Conservation (phyloP, 2,329 filamentous ascomycete species). For the Aspergillus sergii region DNA sequence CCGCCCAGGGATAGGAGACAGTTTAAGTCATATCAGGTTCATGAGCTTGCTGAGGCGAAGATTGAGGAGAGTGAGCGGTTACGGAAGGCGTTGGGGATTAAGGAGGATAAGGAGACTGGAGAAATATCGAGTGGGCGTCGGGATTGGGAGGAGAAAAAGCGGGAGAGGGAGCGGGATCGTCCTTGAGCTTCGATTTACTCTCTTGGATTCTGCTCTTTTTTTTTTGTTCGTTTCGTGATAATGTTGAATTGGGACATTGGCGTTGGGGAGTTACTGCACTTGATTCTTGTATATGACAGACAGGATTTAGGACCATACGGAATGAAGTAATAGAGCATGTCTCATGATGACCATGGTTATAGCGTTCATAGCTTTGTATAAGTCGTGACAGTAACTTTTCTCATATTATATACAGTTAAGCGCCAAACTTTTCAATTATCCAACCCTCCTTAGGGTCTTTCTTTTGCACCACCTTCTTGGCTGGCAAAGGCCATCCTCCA, state of each 20-base stretch:
- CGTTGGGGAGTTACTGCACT: slow-evolving; percentile 2
- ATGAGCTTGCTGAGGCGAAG: slow-evolving; percentile 95
- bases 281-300: not conserved
- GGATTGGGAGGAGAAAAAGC: slow-evolving; percentile 12
- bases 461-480: slow-evolving; percentile 80
- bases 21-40: slow-evolving; percentile 90
- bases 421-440: slow-evolving; percentile 64
- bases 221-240: not conserved
- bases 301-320: not conserved
- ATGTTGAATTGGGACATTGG: not conserved
- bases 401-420: slow-evolving; percentile 26
- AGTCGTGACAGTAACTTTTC: slow-evolving; percentile 8
- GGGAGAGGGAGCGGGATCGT: slow-evolving; percentile 23
- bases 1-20: slow-evolving; percentile 44
- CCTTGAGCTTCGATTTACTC: slow-evolving; percentile 12
- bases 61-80: slow-evolving; percentile 91
- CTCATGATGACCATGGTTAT: not conserved
- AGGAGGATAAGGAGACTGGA: slow-evolving; percentile 81
- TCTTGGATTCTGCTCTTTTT: not conserved
- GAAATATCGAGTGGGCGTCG: slow-evolving; percentile 50
- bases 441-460: slow-evolving; percentile 74
- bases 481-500: slow-evolving; percentile 80
- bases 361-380: slow-evolving; percentile 6
- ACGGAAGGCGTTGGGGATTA: slow-evolving; percentile 82
- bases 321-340: not conserved